Conservation (phyloP, 2,329 filamentous ascomycete genomes). For the Fulvia fulva region DNA sequence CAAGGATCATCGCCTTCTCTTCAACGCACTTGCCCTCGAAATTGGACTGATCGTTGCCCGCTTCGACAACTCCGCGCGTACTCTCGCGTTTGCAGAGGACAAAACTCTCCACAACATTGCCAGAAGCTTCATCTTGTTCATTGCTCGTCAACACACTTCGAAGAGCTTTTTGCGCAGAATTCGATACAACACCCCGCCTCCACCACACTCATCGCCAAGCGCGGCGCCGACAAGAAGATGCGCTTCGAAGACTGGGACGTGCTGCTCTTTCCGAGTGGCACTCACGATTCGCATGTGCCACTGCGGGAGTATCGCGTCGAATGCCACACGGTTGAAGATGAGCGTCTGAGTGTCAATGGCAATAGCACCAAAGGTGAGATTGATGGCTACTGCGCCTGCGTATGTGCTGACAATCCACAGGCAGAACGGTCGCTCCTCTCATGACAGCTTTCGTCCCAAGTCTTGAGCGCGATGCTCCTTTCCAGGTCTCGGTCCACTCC, state of each 20-base stretch:
- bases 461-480: conserved; percentile 54
- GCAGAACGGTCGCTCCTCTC: conserved; percentile 16
- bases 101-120: background rate
- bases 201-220: background rate
- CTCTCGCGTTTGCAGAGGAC: background rate
- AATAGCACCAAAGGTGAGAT: background rate
- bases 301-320: conserved; percentile 78
- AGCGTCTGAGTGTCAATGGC: background rate
- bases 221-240: conserved; percentile 49
- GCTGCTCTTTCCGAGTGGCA: conserved; percentile 59
- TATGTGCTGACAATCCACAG: background rate
- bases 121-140: background rate
- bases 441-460: conserved; percentile 69
- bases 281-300: conserved; percentile 58
- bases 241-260: conserved; percentile 85
- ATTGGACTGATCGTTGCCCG: background rate
- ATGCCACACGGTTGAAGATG: conserved; percentile 59
- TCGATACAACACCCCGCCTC: background rate
- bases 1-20: background rate
- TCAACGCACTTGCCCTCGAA: conserved; percentile 1
- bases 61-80: background rate
- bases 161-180: conserved; percentile 1
- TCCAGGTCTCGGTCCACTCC: conserved; percentile 70
- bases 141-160: conserved; percentile 5
- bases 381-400: background rate